Percentiles rank a stretch among this genome's conserved stretches.
These are phyloP conservation scores for Biscutella laevigata DNA, from an alignment of 441 rosid genomes.

Conservation along the genomic window DNA sequence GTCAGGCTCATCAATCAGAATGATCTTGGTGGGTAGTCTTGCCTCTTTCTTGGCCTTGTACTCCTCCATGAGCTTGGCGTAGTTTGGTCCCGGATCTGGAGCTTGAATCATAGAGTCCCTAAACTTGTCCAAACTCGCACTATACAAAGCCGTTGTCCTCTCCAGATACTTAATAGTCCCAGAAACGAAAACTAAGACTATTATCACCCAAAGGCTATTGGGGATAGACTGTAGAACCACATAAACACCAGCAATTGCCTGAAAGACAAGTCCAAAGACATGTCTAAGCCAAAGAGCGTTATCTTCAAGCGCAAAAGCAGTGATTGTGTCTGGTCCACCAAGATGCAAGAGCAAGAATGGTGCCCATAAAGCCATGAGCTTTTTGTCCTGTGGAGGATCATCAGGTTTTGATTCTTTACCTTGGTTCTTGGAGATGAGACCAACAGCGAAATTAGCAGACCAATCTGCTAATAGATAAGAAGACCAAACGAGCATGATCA, in stretches of 20 bases:
- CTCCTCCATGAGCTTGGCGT: constrained; percentile 40
- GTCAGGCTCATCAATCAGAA: constrained; percentile 37
- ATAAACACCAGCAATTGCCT: constrained; percentile 27
- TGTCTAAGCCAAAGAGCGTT: constrained; percentile 51
- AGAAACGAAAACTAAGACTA: constrained; percentile 28
- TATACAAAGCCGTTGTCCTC: constrained; percentile 37
- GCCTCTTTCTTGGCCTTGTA: constrained; percentile 33
- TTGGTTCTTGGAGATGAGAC: constrained; percentile 37
- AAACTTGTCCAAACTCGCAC: constrained; percentile 37
- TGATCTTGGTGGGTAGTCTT: constrained; percentile 31
- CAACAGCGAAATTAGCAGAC: constrained; percentile 40
- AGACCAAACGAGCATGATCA: constrained; percentile 31
- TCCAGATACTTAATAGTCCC: constrained; percentile 39
- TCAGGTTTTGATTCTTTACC: neutral
- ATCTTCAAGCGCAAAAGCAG: constrained; percentile 46
- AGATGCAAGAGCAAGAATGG: constrained; percentile 45
- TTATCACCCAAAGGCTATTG: constrained; percentile 22
- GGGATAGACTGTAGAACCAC: constrained; percentile 28
- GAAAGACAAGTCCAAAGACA: constrained; percentile 30
- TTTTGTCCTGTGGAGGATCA: constrained; percentile 13
- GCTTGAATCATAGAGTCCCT: constrained; percentile 36
- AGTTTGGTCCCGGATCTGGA: constrained; percentile 37
- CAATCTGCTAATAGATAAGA: constrained; percentile 40
- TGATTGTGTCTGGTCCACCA: constrained; percentile 53
- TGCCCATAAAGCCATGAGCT: constrained; percentile 49